Percentiles rank a stretch among this genome's conserved stretches.
These are phyloP conservation scores for Candida insectorum DNA, from an alignment of 805 yeast genomes.

Conservation along the genomic window DNA sequence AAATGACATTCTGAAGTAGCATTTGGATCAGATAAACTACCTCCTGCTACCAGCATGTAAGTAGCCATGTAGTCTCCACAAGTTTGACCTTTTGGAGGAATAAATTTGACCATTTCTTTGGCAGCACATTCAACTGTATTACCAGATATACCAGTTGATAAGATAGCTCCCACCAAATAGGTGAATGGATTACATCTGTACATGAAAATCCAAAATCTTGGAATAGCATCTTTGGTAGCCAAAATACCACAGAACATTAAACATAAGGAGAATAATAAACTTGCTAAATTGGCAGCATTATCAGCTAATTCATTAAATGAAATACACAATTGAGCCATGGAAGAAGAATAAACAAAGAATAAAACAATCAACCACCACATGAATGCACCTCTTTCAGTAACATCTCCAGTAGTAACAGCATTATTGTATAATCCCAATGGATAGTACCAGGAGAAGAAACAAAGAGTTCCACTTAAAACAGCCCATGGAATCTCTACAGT, in stretches of 20 bases:
- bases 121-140: constrained; percentile 33
- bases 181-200: constrained; percentile 67
- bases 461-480: constrained; percentile 37
- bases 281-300: constrained; percentile 32
- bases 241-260: constrained; percentile 37
- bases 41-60: constrained; percentile 31
- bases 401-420: constrained; percentile 49
- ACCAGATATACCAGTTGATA: constrained; percentile 24
- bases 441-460: constrained; percentile 53
- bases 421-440: constrained; percentile 49
- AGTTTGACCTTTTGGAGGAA: constrained; percentile 20
- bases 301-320: constrained; percentile 29
- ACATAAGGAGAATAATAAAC: constrained; percentile 28
- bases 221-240: constrained; percentile 35
- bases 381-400: constrained; percentile 32
- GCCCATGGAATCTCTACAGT: constrained; percentile 49
- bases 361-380: constrained; percentile 29
- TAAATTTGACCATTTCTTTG: constrained; percentile 17
- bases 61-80: constrained; percentile 26
- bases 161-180: constrained; percentile 57
- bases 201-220: constrained; percentile 64
- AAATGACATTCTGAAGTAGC: constrained; percentile 53
- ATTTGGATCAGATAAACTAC: constrained; percentile 39
- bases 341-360: constrained; percentile 23
- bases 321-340: constrained; percentile 28